Evolutionary conservation across 495 filamentous ascomycete species (phyloP).

Genomic region (Pyronema omphalodes): DNA sequence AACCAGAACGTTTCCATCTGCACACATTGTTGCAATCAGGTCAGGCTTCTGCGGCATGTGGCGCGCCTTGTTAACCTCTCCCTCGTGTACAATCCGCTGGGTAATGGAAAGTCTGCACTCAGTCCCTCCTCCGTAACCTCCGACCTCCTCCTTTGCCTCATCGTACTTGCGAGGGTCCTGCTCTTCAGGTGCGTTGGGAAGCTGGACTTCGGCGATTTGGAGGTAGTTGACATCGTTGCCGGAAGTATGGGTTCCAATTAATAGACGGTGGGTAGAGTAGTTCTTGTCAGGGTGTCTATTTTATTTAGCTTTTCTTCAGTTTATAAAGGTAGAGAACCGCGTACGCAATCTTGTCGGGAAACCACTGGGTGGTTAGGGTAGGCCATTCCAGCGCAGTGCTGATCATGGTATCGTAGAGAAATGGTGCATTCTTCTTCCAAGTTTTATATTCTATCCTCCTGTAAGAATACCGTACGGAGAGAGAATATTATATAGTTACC

Average conservation of each 20-base stretch:
- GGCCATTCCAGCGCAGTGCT: constrained; percentile 95
- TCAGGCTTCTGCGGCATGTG: constrained; percentile 97
- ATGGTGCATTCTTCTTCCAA: constrained; percentile 99
- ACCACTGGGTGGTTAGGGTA: constrained; percentile 92
- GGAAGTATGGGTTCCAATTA: constrained; percentile 90
- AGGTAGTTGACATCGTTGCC: constrained; percentile 77
- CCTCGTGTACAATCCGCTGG: constrained; percentile 90
- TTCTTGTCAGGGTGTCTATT: constrained; percentile 58
- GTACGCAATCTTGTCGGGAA: constrained; percentile 83
- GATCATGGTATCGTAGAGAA: constrained; percentile 91
- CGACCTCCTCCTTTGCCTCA: constrained; percentile 78
- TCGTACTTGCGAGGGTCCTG: constrained; percentile 65
- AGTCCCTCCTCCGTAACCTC: constrained; percentile 57
- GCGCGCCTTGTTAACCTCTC: constrained; percentile 94
- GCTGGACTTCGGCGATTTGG: constrained; percentile 79
- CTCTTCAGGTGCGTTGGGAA: constrained; percentile 59
- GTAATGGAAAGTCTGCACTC: constrained; percentile 70
- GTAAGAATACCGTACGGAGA: background rate
- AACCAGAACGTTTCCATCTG: constrained; percentile 71
- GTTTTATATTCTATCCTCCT: constrained; percentile 78
- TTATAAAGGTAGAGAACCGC: constrained; percentile 8
- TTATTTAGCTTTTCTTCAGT: background rate
- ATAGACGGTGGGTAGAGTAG: constrained; percentile 70
- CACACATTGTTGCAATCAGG: constrained; percentile 84
- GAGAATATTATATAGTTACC: constrained; percentile 30